phyloP scores from a whole-genome alignment of 371 early-diverging fungal species.

The Apophysomyces variabilis region DNA sequence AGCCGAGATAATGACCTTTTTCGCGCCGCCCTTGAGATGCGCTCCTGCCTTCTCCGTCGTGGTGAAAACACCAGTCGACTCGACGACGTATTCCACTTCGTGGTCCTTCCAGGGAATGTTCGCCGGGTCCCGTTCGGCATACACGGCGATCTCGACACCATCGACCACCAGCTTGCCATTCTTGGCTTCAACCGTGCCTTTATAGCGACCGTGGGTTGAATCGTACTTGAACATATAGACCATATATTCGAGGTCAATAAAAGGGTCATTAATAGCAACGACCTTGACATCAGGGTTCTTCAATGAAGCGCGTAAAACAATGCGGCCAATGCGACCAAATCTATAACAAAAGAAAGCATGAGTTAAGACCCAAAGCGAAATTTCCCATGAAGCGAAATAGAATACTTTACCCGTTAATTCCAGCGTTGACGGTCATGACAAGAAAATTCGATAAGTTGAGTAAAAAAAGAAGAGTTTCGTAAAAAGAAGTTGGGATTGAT shows the following conservation, averaged over 20 bases:
- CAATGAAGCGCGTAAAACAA: constrained; percentile 94
- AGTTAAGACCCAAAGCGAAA: not conserved
- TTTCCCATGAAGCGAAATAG: not conserved
- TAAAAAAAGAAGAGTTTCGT: not conserved
- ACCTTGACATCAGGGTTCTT: constrained; percentile 81
- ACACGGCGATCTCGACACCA: constrained; percentile 42
- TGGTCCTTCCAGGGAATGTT: constrained; percentile 93
- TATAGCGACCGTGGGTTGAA: constrained; percentile 96
- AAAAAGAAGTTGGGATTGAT: not conserved
- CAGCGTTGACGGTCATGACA: constrained; percentile 41
- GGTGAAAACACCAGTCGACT: constrained; percentile 99
- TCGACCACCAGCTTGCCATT: constrained; percentile 88
- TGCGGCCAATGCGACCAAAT: constrained; percentile 98
- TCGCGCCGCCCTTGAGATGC: constrained; percentile 95
- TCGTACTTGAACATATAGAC: constrained; percentile 98
- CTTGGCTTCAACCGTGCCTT: constrained; percentile 76
- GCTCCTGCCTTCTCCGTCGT: constrained; percentile 85
- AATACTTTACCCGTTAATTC: constrained; percentile 47
- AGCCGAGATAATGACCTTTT: constrained; percentile 99
- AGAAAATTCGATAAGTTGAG: not conserved
- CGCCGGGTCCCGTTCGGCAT: constrained; percentile 58
- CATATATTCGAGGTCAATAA: constrained; percentile 96
- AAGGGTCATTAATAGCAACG: constrained; percentile 98
- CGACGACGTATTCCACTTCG: constrained; percentile 96
- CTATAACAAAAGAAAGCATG: constrained; percentile 39